phyloP scores from a whole-genome alignment of 2,329 filamentous ascomycete species.

The Epichloe gansuensis region DNA sequence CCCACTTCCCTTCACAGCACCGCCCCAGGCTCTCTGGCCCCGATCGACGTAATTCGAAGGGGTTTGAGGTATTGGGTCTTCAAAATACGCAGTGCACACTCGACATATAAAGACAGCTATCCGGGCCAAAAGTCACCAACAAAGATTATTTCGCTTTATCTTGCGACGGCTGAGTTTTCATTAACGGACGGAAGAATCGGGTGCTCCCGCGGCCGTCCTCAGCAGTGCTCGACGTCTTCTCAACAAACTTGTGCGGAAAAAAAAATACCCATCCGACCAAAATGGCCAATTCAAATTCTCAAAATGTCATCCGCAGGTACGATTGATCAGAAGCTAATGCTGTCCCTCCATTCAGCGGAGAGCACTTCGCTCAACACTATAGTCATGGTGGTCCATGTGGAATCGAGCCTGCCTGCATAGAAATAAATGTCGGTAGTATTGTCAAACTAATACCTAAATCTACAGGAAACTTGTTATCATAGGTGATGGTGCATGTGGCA shows the following conservation, averaged over 20 bases:
- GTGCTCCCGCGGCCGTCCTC: not conserved
- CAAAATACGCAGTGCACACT: not conserved
- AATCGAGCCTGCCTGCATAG: not conserved
- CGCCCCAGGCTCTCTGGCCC: not conserved
- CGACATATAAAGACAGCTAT: not conserved
- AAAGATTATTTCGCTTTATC: no score
- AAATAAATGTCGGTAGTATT: not conserved
- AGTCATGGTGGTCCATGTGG: not conserved
- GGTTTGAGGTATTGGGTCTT: not conserved
- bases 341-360: no score
- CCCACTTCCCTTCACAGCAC: not conserved
- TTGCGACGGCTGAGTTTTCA: no score
- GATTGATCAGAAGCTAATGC: not conserved
- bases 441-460: not conserved
- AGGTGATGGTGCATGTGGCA: constrained; percentile 93
- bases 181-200: no score
- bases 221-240: no score
- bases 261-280: constrained; percentile 5
- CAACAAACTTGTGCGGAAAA: not conserved
- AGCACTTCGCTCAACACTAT: not conserved
- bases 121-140: no score
- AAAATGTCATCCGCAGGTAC: constrained; percentile 56
- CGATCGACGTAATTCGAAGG: not conserved
- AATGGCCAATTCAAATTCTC: constrained; percentile 33
- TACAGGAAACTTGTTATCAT: constrained; percentile 90